These are phyloP conservation scores for Hibiscus syriacus DNA, from an alignment of 345 rosid species.

Conservation along the genomic window DNA sequence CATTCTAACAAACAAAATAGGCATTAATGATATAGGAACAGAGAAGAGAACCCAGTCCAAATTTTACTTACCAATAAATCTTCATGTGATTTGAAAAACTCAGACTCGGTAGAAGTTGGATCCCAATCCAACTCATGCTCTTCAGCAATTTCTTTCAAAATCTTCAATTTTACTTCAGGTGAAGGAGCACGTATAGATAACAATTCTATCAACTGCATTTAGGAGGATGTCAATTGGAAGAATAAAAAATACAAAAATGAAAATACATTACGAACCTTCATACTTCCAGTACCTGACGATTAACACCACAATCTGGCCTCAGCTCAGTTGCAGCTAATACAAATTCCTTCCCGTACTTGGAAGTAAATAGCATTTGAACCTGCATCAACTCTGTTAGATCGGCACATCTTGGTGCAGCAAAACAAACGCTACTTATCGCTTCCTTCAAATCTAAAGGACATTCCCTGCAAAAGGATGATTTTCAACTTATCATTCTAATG, in stretches of 20 bases:
- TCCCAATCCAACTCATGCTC: no score
- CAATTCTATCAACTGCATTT: no score
- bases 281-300: no score
- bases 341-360: conserved; percentile 90
- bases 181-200: no score
- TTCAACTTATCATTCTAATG: conserved; percentile 1
- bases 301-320: no score
- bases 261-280: background rate
- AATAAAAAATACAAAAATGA: background rate
- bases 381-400: conserved; percentile 89
- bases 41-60: background rate
- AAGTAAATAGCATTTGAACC: conserved; percentile 71
- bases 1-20: conserved; percentile 45
- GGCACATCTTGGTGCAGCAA: conserved; percentile 98
- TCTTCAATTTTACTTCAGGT: conserved; percentile 66
- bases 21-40: conserved; percentile 17
- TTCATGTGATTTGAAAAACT: conserved; percentile 75
- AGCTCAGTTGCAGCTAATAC: no score
- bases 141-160: conserved; percentile 91
- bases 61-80: conserved; percentile 68
- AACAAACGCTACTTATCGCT: conserved; percentile 87
- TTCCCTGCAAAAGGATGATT: conserved; percentile 46
- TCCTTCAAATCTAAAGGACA: conserved; percentile 95
- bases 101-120: conserved; percentile 78
- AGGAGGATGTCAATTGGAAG: conserved; percentile 2